Base-by-base conservation (phyloP, 768 basidiomycete genomes). In the Leccinum barrowsii region DNA sequence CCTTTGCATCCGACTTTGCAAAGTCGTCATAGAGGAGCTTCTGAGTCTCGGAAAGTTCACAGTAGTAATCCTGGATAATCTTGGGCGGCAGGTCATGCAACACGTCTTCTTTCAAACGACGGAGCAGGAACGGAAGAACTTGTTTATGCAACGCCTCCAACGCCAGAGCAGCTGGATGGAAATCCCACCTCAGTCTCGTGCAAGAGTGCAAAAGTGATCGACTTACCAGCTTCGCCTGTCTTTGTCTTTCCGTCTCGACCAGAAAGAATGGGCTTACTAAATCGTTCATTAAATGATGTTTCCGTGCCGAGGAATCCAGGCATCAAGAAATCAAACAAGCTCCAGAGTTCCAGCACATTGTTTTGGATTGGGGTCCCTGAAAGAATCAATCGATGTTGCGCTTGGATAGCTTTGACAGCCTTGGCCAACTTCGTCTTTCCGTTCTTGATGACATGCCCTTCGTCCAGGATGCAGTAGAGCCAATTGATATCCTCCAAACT, bases 51-150 rank as follows among this genome's bases (percentile, higher is more conserved):
- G 96, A 98, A 3, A 99, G 82, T 69, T 98, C 96, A 78, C 95
- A 98, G 69, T 98, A 95, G 72, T 98, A 98, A 71, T 99, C 97
- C 73, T 99, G 97, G 57, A 99, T 98, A 73, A 99, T 99, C 77
- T 99, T 98, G 4, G 97, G 97, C 1, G 97, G 97, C 2, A 99
- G 78, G 70, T 99, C 97, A 60, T 92, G 76, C 57, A 99, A 77
- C 28, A 99, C 97, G 68, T 99, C 94, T 75, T 99, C 97, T 72
- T 99, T 99, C 70, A 99, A 76, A 22, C 97, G 88, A 44, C 97
- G 92, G 15, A 99, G 80, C 44, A 99, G 77, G 83, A 99, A 99
- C 2, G 97, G 97, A n/a, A 99, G 76, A 24, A 98, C 96, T 80
- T 99, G 97, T 74, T 99, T 99, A 73, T 98, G 97, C 50, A 99